Base-by-base conservation (phyloP, 768 basidiomycete species). In the Sporobolomyces phaffii region DNA sequence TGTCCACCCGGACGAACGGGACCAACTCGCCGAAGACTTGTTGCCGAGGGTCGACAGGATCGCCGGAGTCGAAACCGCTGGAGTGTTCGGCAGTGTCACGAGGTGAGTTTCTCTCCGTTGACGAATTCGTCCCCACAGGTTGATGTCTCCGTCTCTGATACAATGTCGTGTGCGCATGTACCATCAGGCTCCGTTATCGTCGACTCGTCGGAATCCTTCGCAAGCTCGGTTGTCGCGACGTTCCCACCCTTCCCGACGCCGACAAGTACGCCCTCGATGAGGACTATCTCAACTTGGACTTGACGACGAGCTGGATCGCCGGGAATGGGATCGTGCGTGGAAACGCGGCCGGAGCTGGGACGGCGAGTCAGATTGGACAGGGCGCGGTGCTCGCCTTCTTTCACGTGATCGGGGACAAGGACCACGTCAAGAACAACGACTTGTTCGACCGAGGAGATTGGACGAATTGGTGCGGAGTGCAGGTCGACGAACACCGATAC, bases 11-110 rank as follows among this genome's bases (percentile, higher is more conserved):
- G 73, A 72, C 43, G 74, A 75, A 48, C 63, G 52, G 1, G 51
- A 53, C 0, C 53, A 48, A 43, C 31, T 72, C 22, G 49, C 54
- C 14, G 34, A 62, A 34, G 70, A 72, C 40, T n/a, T 72, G 22
- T 22, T 72, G 41, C 62, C 65, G n/a, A 48, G 51, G 20, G 60
- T 53, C 34, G 67, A 73, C 43, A 44, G 53, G 31, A 59, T 61
- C 13, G 63, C 53, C 0, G 72, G 73, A 43, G 51, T 70, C 10
- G 57, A 65, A n/a, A 51, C 53, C 6, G 50, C 44, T 1, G 65
- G 71, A 44, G 69, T 75, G 14, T 75, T 74, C 36, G 74, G 74
- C 11, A 74, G 71, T 43, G 72, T 75, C 22, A 74, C 74, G 2
- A 60, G 73, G 74, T 73, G 56, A 45, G 69, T 50, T 36, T 57